Evolutionary conservation across 495 filamentous ascomycete genomes (phyloP).

Genomic region (Aeminium ludgeri): DNA sequence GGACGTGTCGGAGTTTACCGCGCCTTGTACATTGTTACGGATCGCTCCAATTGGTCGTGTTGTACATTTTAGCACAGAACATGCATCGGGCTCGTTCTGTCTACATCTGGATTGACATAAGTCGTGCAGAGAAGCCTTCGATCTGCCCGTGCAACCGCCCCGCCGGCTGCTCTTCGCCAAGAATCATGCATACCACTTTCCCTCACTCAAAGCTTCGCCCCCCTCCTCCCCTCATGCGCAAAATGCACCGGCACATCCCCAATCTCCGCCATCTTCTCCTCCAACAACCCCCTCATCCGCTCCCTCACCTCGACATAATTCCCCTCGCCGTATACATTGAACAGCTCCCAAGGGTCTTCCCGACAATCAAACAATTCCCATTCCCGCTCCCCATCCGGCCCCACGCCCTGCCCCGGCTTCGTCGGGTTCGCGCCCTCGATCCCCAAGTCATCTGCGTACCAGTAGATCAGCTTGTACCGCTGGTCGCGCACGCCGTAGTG

Average conservation of each 20-base stretch:
- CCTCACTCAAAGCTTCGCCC: no score
- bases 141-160: no score
- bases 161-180: no score
- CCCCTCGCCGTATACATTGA: slow-evolving; percentile 26
- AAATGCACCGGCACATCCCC: slow-evolving; percentile 26
- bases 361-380: slow-evolving; percentile 33
- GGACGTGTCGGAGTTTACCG: no score
- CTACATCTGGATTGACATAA: no score
- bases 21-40: no score
- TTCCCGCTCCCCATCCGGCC: slow-evolving; percentile 25
- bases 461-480: slow-evolving; percentile 33
- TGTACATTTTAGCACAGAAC: no score
- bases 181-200: no score
- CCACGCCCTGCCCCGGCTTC: slow-evolving; percentile 24
- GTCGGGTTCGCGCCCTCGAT: slow-evolving; percentile 1
- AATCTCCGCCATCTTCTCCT: slow-evolving; percentile 30
- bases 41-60: no score
- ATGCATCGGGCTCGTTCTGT: no score
- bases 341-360: slow-evolving; percentile 30
- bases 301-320: slow-evolving; percentile 23
- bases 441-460: slow-evolving; percentile 27
- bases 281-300: slow-evolving; percentile 25
- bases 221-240: no score
- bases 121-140: no score
- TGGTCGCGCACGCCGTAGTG: slow-evolving; percentile 30